Conservation (phyloP, 1,284 basidiomycete genomes). For the Fistulina hepatica region DNA sequence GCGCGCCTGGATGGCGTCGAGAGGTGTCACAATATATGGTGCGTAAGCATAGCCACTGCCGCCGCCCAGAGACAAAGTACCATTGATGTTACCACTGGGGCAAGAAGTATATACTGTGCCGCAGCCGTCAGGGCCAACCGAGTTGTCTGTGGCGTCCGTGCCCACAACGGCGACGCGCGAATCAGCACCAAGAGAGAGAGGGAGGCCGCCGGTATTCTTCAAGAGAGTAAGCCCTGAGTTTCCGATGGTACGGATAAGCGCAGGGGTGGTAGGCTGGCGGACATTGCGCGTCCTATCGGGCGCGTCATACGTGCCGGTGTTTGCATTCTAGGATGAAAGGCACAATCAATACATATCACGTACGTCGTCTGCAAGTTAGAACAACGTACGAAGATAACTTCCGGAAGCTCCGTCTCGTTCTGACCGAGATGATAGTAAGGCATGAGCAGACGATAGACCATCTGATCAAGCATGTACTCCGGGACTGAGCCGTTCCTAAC, state of each 20-base stretch:
- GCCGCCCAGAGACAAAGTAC: conserved; percentile 12
- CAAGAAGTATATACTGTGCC: not conserved
- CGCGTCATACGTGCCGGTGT: not conserved
- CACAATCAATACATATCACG: too few species aligned
- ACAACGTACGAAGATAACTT: too few species aligned
- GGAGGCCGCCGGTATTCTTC: conserved; percentile 9
- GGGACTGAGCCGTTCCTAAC: conserved; percentile 35
- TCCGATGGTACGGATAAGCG: conserved; percentile 13
- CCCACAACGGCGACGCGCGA: conserved; percentile 10
- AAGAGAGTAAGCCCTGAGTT: conserved; percentile 11
- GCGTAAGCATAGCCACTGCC: conserved; percentile 9
- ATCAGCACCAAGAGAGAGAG: not conserved
- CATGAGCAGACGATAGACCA: too few species aligned
- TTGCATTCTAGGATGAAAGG: too few species aligned
- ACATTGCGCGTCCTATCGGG: conserved; percentile 4
- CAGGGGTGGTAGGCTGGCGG: too few species aligned
- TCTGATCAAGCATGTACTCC: too few species aligned
- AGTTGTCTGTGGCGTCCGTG: conserved; percentile 10
- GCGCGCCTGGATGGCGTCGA: conserved; percentile 11
- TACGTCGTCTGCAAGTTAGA: too few species aligned
- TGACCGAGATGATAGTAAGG: not conserved
- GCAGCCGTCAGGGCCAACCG: conserved; percentile 11
- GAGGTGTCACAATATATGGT: conserved; percentile 14
- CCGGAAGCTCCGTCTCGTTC: too few species aligned
- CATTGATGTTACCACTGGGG: not conserved